Evolutionary conservation across 257 asterid genomes (phyloP).

Genomic region (Fraxinus quadrangulata): DNA sequence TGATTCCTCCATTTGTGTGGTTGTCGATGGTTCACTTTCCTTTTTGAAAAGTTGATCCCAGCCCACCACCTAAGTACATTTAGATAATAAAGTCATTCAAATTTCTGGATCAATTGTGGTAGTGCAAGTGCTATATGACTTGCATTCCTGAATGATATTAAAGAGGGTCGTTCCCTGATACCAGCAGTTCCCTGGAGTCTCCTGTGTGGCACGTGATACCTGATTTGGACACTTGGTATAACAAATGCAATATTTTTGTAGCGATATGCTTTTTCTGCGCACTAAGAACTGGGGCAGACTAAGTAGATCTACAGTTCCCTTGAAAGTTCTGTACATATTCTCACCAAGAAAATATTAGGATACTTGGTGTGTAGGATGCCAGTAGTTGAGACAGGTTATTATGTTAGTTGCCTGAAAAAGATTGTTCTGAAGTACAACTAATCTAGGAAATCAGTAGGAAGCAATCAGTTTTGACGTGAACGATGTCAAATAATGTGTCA

Average conservation of each 20-base stretch:
- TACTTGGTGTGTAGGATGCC: neutral
- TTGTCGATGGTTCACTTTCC: neutral
- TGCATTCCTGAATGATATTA: neutral
- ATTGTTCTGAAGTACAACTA: neutral
- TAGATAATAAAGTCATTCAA: neutral
- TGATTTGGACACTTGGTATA: neutral
- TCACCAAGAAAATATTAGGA: neutral
- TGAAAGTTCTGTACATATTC: neutral
- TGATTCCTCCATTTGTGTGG: neutral
- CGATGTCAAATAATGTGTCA: too few relatives aligned
- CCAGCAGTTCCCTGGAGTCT: neutral
- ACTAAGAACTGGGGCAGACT: neutral
- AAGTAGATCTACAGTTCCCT: neutral
- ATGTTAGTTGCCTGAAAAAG: neutral
- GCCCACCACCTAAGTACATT: neutral
- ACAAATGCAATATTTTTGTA: neutral
- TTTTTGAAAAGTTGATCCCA: neutral
- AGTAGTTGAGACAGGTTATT: neutral
- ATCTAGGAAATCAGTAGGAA: neutral
- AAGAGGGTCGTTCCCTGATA: neutral
- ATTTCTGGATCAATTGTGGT: neutral
- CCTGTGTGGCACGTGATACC: neutral
- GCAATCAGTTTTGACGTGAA: neutral
- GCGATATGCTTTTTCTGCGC: neutral
- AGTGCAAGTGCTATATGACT: neutral